Evolutionary conservation across 2,329 filamentous ascomycete species (phyloP).

Genomic region (Trichoderma endophyticum): DNA sequence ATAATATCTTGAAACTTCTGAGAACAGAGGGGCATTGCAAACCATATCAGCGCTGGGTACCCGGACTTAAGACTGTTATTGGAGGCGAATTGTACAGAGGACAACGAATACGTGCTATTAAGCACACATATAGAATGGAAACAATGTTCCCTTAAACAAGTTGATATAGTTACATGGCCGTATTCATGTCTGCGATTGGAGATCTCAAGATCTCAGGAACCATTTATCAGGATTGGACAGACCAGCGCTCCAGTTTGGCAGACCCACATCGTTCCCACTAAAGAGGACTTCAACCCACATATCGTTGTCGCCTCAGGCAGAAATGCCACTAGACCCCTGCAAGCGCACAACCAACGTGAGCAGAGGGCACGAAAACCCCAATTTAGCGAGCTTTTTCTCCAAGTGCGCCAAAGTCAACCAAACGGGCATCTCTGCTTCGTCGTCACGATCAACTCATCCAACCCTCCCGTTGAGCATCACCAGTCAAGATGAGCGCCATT

Average conservation of each 20-base stretch:
- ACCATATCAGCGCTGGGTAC: neutral
- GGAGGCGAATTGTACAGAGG: neutral
- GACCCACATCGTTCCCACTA: neutral
- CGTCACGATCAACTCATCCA: conserved; percentile 28
- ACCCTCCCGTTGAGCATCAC: conserved; percentile 36
- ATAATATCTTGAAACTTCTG: neutral
- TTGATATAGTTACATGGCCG: neutral
- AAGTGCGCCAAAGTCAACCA: conserved; percentile 10
- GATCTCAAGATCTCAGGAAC: neutral
- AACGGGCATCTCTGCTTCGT: conserved; percentile 7
- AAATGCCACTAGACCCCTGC: neutral
- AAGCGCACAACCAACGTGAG: conserved; percentile 19
- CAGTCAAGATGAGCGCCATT: conserved; percentile 63
- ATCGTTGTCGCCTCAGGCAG: neutral
- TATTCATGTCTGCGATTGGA: neutral
- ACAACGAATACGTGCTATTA: neutral
- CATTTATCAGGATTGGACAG: neutral
- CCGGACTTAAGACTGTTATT: neutral
- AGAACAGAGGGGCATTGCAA: neutral
- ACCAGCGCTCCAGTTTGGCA: neutral
- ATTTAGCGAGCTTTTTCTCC: conserved; percentile 33
- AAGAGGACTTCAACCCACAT: neutral
- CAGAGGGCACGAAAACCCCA: conserved; percentile 42
- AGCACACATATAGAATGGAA: neutral
- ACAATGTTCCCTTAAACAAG: fast-evolving